phyloP scores from a whole-genome alignment of 2,329 filamentous ascomycete genomes.

The Hypoxylon sp. region DNA sequence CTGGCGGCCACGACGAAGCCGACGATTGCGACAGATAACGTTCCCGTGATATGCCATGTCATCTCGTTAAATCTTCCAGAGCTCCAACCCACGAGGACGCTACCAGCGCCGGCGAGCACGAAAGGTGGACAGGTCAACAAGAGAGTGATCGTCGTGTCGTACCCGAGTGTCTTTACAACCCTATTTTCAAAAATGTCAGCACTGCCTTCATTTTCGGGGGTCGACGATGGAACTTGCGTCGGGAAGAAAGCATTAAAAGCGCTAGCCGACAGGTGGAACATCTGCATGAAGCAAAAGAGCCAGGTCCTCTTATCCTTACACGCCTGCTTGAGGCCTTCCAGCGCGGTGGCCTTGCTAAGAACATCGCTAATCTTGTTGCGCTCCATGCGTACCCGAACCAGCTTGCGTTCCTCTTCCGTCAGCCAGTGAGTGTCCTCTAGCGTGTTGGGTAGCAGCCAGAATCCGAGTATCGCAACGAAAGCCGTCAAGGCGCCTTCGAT shows the following conservation, averaged over 20 bases:
- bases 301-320: constrained; percentile 63
- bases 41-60: constrained; percentile 62
- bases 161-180: constrained; percentile 62
- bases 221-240: constrained; percentile 46
- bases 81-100: constrained; percentile 61
- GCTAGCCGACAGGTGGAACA: constrained; percentile 65
- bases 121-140: constrained; percentile 66
- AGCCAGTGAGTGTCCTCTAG: constrained; percentile 59
- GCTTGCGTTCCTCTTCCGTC: constrained; percentile 58
- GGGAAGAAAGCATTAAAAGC: constrained; percentile 61
- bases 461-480: constrained; percentile 69
- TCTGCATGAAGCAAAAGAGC: constrained; percentile 67
- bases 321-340: constrained; percentile 62
- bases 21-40: constrained; percentile 55
- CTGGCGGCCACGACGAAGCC: constrained; percentile 57
- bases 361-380: constrained; percentile 63
- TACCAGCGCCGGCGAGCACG: constrained; percentile 60
- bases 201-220: neutral
- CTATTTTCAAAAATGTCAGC: constrained; percentile 45
- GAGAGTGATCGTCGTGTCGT: constrained; percentile 62
- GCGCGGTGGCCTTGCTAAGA: constrained; percentile 54
- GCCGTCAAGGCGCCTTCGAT: constrained; percentile 71
- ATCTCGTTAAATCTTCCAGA: constrained; percentile 62
- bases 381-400: constrained; percentile 61
- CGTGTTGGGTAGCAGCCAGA: constrained; percentile 64